Conservation (phyloP, 306 rosid genomes). For the Prosopis cineraria region DNA sequence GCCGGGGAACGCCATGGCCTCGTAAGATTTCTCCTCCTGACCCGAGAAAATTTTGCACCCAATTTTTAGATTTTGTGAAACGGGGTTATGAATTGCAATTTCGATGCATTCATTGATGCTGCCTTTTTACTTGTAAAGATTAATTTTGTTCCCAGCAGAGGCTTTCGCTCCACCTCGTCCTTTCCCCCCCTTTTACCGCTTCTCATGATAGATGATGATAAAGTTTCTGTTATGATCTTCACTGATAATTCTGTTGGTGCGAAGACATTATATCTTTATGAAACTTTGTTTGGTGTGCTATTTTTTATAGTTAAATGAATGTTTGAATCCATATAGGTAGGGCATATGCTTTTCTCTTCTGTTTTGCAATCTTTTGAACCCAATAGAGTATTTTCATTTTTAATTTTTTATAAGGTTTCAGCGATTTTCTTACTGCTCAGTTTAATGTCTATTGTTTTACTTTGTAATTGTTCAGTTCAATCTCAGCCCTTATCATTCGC, state of each 20-base stretch:
- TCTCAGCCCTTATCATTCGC: not conserved
- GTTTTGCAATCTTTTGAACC: not conserved
- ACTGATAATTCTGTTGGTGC: not conserved
- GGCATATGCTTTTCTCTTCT: not conserved
- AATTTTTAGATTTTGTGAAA: not conserved
- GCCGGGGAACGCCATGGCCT: constrained; percentile 63
- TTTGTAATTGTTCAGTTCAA: not conserved
- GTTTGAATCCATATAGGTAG: not conserved
- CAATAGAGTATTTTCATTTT: not conserved
- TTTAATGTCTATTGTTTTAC: not conserved
- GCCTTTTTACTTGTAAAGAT: not conserved
- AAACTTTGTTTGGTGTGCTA: not conserved
- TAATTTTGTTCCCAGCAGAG: not conserved
- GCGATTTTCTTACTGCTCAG: not conserved
- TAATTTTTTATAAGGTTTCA: not conserved
- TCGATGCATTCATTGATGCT: not conserved
- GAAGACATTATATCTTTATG: not conserved
- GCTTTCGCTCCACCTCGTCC: not conserved
- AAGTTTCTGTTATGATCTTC: not conserved
- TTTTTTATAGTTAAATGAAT: not conserved
- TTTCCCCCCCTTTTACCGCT: too few relatives aligned
- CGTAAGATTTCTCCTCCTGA: constrained; percentile 21
- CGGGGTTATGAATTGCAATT: not conserved
- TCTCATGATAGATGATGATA: not conserved
- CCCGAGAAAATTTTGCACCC: not conserved